These are phyloP conservation scores for Fremontodendron californicum DNA, from an alignment of 345 rosid species.

Conservation along the genomic window DNA sequence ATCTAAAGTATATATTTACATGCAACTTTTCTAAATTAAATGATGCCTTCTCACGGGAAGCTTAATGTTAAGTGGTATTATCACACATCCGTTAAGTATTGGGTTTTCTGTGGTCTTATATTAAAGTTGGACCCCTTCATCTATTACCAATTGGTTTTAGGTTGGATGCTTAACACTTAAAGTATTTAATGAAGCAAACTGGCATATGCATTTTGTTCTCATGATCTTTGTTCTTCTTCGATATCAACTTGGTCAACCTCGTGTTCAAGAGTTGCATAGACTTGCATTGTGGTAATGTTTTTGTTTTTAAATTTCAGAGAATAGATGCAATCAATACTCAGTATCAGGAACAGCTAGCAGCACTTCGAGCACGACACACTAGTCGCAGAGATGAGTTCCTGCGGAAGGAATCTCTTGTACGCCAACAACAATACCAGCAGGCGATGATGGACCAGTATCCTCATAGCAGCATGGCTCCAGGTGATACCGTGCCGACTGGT, in stretches of 20 bases:
- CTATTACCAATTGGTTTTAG: too few species aligned
- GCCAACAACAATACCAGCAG: constrained; percentile 63
- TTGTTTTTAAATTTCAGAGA: constrained; percentile 40
- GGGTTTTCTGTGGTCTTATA: too few species aligned
- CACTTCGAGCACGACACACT: constrained; percentile 55
- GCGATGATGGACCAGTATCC: constrained; percentile 39
- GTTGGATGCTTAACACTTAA: too few species aligned
- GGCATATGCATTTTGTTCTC: neutral
- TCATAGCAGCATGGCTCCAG: constrained; percentile 31
- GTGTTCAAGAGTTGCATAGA: neutral
- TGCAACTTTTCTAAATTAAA: neutral
- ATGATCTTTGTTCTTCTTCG: neutral
- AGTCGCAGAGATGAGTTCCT: constrained; percentile 65
- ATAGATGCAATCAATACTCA: constrained; percentile 59
- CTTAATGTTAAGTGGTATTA: too few species aligned
- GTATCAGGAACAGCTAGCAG: constrained; percentile 61
- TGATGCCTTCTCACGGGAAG: neutral
- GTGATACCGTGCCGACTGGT: constrained; percentile 28
- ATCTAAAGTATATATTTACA: neutral
- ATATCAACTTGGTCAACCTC: neutral
- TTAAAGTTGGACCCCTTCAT: too few species aligned
- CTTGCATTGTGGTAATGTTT: neutral
- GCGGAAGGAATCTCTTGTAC: constrained; percentile 55
- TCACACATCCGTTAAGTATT: too few species aligned
- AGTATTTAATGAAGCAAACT: neutral